Evolutionary conservation across 352 stramenopile species (phyloP).

Genomic region (Phytophthora sp.): DNA sequence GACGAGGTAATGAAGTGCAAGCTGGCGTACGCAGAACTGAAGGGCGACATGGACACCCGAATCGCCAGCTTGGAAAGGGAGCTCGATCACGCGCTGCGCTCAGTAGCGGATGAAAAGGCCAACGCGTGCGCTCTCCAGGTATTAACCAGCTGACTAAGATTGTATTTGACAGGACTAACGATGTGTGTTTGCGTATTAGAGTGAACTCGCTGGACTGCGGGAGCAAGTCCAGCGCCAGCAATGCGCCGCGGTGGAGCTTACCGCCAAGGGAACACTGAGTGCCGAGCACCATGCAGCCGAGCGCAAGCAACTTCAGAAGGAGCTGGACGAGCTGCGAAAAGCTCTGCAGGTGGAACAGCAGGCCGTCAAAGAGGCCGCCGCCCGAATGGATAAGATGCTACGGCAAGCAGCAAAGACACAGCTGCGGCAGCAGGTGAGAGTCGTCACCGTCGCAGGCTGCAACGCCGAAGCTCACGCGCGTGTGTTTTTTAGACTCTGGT

Average conservation of each 20-base stretch:
- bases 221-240: conserved; percentile 31
- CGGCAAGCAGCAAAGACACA: conserved; percentile 1
- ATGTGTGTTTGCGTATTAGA: conserved; percentile 8
- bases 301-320: conserved; percentile 32
- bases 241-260: conserved; percentile 26
- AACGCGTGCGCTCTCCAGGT: conserved; percentile 31
- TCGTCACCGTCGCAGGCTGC: background rate
- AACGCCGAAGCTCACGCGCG: too few relatives aligned
- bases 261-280: conserved; percentile 24
- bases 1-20: conserved; percentile 33
- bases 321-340: conserved; percentile 15
- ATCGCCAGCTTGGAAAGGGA: conserved; percentile 37
- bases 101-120: conserved; percentile 17
- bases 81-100: conserved; percentile 14
- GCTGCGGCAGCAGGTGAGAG: conserved; percentile 21
- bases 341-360: conserved; percentile 21
- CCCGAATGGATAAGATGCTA: conserved; percentile 13
- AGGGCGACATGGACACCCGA: conserved; percentile 25
- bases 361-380: background rate
- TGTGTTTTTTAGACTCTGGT: background rate
- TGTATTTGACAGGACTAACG: conserved; percentile 1
- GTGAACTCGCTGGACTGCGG: conserved; percentile 18
- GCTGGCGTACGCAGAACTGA: conserved; percentile 33
- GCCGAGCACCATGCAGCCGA: conserved; percentile 36
- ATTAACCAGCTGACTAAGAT: background rate